Percentiles rank a stretch among this genome's conserved stretches.
These are phyloP conservation scores for Stylosanthes scabra DNA, from an alignment of 331 rosid species.

Conservation along the genomic window DNA sequence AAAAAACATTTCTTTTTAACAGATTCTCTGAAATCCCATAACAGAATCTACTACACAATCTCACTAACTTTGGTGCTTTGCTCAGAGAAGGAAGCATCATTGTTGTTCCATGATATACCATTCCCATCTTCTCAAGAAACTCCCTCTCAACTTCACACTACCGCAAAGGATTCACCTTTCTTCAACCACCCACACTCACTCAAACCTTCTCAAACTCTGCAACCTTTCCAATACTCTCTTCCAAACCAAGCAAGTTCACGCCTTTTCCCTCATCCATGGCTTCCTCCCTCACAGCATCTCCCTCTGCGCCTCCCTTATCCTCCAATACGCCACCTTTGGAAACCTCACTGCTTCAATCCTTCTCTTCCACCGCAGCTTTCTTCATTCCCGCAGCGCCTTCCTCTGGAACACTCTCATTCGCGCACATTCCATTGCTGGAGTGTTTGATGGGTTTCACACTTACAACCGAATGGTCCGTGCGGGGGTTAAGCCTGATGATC, in stretches of 20 bases:
- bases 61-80: too few species aligned
- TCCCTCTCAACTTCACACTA: slow-evolving; percentile 5
- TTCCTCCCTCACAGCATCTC: slow-evolving; percentile 73
- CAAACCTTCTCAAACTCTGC: slow-evolving; percentile 57
- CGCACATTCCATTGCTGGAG: too few species aligned
- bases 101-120: slow-evolving; percentile 6
- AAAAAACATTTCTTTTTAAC: too few species aligned
- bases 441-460: too few species aligned
- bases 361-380: slow-evolving; percentile 60
- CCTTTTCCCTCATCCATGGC: slow-evolving; percentile 57
- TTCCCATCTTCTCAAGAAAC: slow-evolving; percentile 41
- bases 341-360: slow-evolving; percentile 37
- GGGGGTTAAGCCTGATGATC: too few species aligned
- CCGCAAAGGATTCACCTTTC: slow-evolving; percentile 27
- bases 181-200: slow-evolving; percentile 33
- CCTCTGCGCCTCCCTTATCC: slow-evolving; percentile 76
- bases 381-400: slow-evolving; percentile 63
- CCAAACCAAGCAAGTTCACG: slow-evolving; percentile 80
- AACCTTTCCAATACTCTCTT: slow-evolving; percentile 66
- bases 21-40: too few species aligned
- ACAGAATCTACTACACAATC: too few species aligned
- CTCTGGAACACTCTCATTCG: slow-evolving; percentile 63
- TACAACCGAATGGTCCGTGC: too few species aligned
- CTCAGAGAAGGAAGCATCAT: too few species aligned
- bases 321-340: slow-evolving; percentile 62